These are phyloP conservation scores for Tillandsia leiboldiana DNA, from an alignment of 176 grass and related monocot genomes.

Conservation along the genomic window DNA sequence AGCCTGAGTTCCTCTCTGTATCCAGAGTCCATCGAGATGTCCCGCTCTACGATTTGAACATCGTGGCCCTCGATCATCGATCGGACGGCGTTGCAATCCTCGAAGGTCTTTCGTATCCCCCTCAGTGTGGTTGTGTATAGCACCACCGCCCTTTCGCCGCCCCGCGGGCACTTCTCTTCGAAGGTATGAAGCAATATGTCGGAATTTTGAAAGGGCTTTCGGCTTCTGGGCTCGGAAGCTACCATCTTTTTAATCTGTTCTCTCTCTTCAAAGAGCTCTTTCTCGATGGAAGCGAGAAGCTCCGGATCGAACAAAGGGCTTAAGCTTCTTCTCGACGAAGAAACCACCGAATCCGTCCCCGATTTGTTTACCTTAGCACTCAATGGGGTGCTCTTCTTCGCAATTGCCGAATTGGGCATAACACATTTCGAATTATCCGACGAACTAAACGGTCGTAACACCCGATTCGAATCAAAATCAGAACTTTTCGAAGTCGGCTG, in stretches of 20 bases:
- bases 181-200: constrained; percentile 39
- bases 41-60: constrained; percentile 74
- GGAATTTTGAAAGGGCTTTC: constrained; percentile 31
- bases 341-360: constrained; percentile 23
- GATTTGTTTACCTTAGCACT: constrained; percentile 33
- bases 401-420: constrained; percentile 14
- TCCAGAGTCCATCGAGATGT: constrained; percentile 98
- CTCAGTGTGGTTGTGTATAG: constrained; percentile 88
- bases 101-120: constrained; percentile 75
- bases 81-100: constrained; percentile 85
- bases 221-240: constrained; percentile 21
- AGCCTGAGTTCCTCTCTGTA: constrained; percentile 81
- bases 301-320: constrained; percentile 91
- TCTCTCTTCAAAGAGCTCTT: constrained; percentile 62
- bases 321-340: constrained; percentile 70
- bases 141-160: constrained; percentile 53
- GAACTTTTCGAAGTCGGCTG: constrained; percentile 37
- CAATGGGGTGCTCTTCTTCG: constrained; percentile 48
- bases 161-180: constrained; percentile 47
- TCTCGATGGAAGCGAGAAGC: constrained; percentile 74
- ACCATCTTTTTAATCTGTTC: constrained; percentile 70
- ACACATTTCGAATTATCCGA: constrained; percentile 62
- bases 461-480: constrained; percentile 30
- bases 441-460: constrained; percentile 63
- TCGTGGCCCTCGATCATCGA: constrained; percentile 57